Evolutionary conservation across 371 early-diverging fungal genomes (phyloP), one percentile per base, ranked within the genome.

Genomic region (Zychaea mexicana): DNA sequence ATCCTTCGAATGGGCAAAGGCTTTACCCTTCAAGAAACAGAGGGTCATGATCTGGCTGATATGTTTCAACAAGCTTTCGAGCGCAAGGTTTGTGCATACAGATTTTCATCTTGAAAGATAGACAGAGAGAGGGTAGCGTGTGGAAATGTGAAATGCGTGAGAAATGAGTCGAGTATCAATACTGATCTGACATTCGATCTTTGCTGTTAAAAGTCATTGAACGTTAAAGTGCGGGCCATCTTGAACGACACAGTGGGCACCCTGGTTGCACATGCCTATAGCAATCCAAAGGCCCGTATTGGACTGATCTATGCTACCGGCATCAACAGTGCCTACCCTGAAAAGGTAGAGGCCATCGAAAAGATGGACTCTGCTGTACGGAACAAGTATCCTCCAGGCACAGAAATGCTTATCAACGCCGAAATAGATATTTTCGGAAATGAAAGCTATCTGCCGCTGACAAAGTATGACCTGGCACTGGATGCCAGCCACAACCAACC

Each of bases 241-340:
- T 84, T 96, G 59, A 97, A 97, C 82, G 98, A 97, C 76, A 94
- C 96, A 0, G 96, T 95, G 46, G 95, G 95, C 28, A 93, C 96
- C 2, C 77, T 96, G 36, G 85, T 95, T 52, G 88, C 95, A 38
- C 90, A 94, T 57, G 93, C 93, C 3, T 95, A 94, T 78, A 67
- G 72, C 52, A 83, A 88, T 52, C 92, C 93, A 6, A 84, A 86
- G 46, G 91, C 93, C 55, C 82, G 85, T 72, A 82, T 94, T 62
- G 94, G 94, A 33, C 88, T 94, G 38, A 95, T 97, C 68, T 84
- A 93, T 38, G 97, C 94, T 55, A 96, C 98, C 4, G 98, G 98
- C 52, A 87, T 93, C 59, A 97, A 97, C 70, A 94, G 94, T 30
- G 93, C 95, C 19, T 96, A 94, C 75, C 90, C 91, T 62, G 94